Base-by-base conservation (phyloP, 805 yeast genomes). In the Yarrowia sp. region DNA sequence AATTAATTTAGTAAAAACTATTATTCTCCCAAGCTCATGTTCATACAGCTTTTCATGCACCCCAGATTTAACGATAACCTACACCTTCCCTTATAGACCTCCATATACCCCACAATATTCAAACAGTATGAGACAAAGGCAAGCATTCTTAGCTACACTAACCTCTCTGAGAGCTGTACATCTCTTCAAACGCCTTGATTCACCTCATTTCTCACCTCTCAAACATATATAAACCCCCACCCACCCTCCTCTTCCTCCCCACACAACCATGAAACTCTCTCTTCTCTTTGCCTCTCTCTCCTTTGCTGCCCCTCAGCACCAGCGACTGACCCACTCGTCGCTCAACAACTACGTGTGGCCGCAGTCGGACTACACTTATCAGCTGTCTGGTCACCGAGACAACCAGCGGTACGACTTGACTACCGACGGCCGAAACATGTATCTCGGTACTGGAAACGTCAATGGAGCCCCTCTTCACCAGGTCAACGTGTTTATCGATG, bases 291-390 rank as follows among this genome's bases (percentile, higher is more conserved):
- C 53, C 39, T 33, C 53, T 3, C 53, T 48, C 15, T 10, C 53
- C 7, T 28, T 33, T n/a, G 53, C 53, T 13, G 53, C 53, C 13
- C 53, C 53, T 28, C 53, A 48, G 53, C 36, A 33, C 53, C 53
- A 48, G 11, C 53, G 35, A 9, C 39, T 48, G 53, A 10, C 39
- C 39, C n/a, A 48, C 39, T 3, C 28, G 28, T 22, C 28, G 28
- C 28, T 48, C 31, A 38, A 48, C 31, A 39, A 48, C 53, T 48
- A 48, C 39, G 53, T 33, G 4, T 48, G 53, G 53, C 53, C 53
- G 15, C 38, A 48, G 39, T 33, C 39, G 15, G 53, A 48, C 53
- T 48, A 48, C 53, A 48, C 53, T 2, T 48, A 48, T 39, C 53
- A 48, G 53, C 53, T 48, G n/a, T 11, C 10, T 3, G 53, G 53